phyloP scores from a whole-genome alignment of 2,329 filamentous ascomycete species.

The Dothistroma septosporum region DNA sequence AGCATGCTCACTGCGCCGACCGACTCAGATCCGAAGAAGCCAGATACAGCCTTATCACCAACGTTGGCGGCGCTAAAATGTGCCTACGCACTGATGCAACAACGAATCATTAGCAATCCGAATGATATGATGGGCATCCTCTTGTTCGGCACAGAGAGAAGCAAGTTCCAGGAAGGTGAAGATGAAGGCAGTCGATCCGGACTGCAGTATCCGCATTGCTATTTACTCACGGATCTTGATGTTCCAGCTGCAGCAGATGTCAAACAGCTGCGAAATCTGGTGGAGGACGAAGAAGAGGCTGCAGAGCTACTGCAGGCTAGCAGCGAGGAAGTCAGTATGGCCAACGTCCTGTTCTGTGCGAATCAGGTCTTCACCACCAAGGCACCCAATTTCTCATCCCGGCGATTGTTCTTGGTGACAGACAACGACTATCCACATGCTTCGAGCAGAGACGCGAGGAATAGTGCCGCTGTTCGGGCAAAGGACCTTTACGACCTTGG shows the following conservation, averaged over 20 bases:
- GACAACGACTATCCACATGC: conserved; percentile 85
- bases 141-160: conserved; percentile 82
- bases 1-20: conserved; percentile 75
- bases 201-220: conserved; percentile 81
- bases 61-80: conserved; percentile 84
- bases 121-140: conserved; percentile 96
- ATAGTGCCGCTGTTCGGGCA: conserved; percentile 76
- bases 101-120: conserved; percentile 94
- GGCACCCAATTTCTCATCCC: conserved; percentile 87
- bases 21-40: conserved; percentile 65
- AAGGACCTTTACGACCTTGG: conserved; percentile 94
- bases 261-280: conserved; percentile 68
- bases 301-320: conserved; percentile 66
- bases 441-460: conserved; percentile 66
- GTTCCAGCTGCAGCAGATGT: conserved; percentile 84
- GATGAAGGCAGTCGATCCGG: conserved; percentile 51
- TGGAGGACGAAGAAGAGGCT: conserved; percentile 72
- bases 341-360: conserved; percentile 86
- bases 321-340: conserved; percentile 69
- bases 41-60: conserved; percentile 67
- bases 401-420: conserved; percentile 91
- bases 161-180: conserved; percentile 69
- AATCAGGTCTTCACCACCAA: conserved; percentile 96
- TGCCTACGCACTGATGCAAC: conserved; percentile 92
- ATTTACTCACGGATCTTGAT: conserved; percentile 82